Base-by-base conservation (phyloP, 805 yeast species). In the Kodamaea sagamina region DNA sequence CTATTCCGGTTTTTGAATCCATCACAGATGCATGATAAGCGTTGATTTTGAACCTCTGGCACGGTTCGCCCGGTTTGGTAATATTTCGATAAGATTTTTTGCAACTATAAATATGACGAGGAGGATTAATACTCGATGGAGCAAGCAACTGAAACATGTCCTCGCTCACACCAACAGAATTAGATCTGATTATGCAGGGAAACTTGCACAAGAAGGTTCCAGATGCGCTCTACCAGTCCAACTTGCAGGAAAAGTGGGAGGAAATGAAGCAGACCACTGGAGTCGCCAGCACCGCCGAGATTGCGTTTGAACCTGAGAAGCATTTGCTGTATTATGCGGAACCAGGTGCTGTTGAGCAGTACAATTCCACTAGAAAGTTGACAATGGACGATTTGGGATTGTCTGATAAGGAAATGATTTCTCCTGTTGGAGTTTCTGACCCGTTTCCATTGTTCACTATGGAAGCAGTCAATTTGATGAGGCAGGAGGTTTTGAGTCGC, bases 381-480 rank as follows among this genome's bases (percentile, higher is more conserved):
- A 63, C 69, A 9, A 69, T 79, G 72, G 72, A 64, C 36, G 82
- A 79, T 46, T 63, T 80, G 44, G 80, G 79, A 0, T 58, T 72
- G 43, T 52, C 70, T 32, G 58, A 64, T 49, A 67, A 68, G 32
- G 62, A 67, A 45, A 81, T 77, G 55, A 75, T 80, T 41, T 70
- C 79, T 16, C 72, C 71, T 2, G 67, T 79, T 51, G 86, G 81
- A 13, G 84, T 77, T 16, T 66, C 76, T 42, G 81, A 75, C 42
- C 82, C 85, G 1, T 80, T 80, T 58, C 82, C 82, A 3, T 63
- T 80, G 36, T 80, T 80, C 61, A 78, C 82, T 1, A 76, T 77
- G 22, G 84, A 79, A 51, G 84, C 84, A 2, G 64, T 78, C 43
- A 72, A 71, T 31, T 72, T 80, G 36, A 79, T 80, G 84, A 74